Percentiles rank a stretch among this genome's conserved stretches.
Evolutionary conservation across 2,329 filamentous ascomycete species (phyloP).

Genomic region (Clonostachys byssicola): DNA sequence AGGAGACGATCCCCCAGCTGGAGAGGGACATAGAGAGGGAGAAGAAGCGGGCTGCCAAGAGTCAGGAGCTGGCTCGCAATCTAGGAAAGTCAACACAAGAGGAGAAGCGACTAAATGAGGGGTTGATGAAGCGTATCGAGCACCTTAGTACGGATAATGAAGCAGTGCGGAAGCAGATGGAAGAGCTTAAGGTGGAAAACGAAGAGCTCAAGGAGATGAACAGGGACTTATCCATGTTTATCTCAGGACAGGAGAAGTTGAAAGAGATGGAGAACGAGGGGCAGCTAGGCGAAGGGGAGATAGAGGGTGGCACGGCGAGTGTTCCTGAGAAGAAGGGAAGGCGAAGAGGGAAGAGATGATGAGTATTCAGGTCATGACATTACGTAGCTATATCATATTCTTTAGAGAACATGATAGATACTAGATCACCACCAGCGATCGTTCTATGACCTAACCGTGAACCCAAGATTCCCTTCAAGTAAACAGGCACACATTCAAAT

Average conservation of each 20-base stretch:
- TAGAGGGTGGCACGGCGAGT: slow-evolving; percentile 68
- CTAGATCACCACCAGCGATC: too few species aligned
- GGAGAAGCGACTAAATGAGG: slow-evolving; percentile 80
- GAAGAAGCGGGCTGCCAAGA: slow-evolving; percentile 64
- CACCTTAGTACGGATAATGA: slow-evolving; percentile 63
- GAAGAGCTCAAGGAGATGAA: slow-evolving; percentile 81
- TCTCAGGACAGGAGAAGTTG: slow-evolving; percentile 77
- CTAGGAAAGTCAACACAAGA: slow-evolving; percentile 76
- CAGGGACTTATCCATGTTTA: slow-evolving; percentile 81
- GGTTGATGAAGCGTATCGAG: slow-evolving; percentile 76
- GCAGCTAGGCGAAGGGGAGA: slow-evolving; percentile 60
- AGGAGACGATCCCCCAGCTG: slow-evolving; percentile 58
- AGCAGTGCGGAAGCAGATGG: slow-evolving; percentile 50
- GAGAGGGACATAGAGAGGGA: slow-evolving; percentile 72
- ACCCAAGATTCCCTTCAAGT: too few species aligned
- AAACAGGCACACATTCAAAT: too few species aligned
- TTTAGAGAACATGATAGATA: too few species aligned
- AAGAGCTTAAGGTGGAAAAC: slow-evolving; percentile 57
- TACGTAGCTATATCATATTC: too few species aligned
- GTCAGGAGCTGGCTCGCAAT: slow-evolving; percentile 70
- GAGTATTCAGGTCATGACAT: neutral
- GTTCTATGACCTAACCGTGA: too few species aligned
- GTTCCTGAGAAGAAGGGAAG: slow-evolving; percentile 57
- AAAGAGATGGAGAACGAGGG: slow-evolving; percentile 63
- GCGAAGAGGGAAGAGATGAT: slow-evolving; percentile 42